These are phyloP conservation scores for Starmerella bombicola DNA, from an alignment of 805 yeast genomes.

Conservation along the genomic window DNA sequence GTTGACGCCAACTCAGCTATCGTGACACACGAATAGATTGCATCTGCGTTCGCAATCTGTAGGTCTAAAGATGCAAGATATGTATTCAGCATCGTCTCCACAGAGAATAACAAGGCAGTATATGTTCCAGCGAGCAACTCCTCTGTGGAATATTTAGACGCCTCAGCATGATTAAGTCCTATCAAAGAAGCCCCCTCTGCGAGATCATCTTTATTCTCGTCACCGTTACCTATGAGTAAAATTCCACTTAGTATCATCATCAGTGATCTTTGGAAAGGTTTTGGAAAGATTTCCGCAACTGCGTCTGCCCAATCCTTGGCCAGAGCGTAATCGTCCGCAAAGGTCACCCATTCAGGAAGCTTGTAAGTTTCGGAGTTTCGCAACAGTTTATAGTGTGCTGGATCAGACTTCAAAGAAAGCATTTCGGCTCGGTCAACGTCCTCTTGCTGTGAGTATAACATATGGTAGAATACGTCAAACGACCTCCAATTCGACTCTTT, in stretches of 20 bases:
- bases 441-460: constrained; percentile 27
- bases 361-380: constrained; percentile 24
- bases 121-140: constrained; percentile 30
- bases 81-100: constrained; percentile 28
- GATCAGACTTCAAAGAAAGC: constrained; percentile 25
- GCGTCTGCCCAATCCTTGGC: constrained; percentile 34
- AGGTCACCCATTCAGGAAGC: constrained; percentile 29
- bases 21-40: constrained; percentile 29
- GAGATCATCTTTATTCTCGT: constrained; percentile 23
- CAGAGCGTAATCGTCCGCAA: constrained; percentile 31
- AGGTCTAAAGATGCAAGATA: constrained; percentile 27
- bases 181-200: constrained; percentile 34
- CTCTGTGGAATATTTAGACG: constrained; percentile 22
- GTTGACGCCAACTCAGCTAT: constrained; percentile 27
- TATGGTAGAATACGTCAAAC: constrained; percentile 31
- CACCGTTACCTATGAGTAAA: constrained; percentile 29
- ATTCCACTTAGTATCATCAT: constrained; percentile 31
- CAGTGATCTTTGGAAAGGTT: constrained; percentile 27
- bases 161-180: constrained; percentile 28
- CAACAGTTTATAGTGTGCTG: constrained; percentile 26
- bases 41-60: constrained; percentile 11
- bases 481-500: constrained; percentile 22
- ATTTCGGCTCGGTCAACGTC: constrained; percentile 20
- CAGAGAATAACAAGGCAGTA: constrained; percentile 26
- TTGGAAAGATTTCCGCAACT: constrained; percentile 27